Evolutionary conservation across 805 yeast genomes (phyloP).

Genomic region (Teunomyces funiuensis): DNA sequence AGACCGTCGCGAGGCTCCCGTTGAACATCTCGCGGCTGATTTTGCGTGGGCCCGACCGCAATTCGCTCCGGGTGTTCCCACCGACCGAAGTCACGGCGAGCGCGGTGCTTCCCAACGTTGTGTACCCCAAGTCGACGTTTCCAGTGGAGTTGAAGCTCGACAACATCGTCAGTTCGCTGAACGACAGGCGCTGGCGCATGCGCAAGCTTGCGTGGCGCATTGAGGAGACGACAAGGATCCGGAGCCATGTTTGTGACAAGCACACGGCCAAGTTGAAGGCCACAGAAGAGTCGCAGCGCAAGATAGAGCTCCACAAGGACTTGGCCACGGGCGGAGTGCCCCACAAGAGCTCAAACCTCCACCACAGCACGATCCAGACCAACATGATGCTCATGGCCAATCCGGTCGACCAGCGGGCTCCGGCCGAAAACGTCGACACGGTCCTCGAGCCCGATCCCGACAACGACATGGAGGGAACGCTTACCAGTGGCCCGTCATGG

Average conservation of each 20-base stretch:
- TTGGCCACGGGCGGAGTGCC: constrained; percentile 5
- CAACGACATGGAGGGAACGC: constrained; percentile 16
- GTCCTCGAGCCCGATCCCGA: constrained; percentile 13
- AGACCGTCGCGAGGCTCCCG: constrained; percentile 53
- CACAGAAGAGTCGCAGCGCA: constrained; percentile 39
- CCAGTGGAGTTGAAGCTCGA: constrained; percentile 82
- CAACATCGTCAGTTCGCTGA: constrained; percentile 53
- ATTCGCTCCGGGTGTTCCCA: constrained; percentile 88
- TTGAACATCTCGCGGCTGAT: constrained; percentile 75
- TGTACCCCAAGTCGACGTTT: constrained; percentile 84
- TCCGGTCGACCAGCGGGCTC: not conserved
- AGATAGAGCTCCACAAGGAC: constrained; percentile 11
- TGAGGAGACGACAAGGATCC: constrained; percentile 74
- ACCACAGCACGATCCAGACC: constrained; percentile 32
- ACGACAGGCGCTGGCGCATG: constrained; percentile 84
- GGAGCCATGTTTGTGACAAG: constrained; percentile 54
- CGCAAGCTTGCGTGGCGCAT: constrained; percentile 85
- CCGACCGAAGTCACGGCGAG: constrained; percentile 90
- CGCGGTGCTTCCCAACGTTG: constrained; percentile 83
- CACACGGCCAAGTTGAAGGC: constrained; percentile 54
- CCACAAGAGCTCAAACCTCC: constrained; percentile 16
- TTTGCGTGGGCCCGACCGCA: constrained; percentile 77
- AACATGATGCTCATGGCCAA: constrained; percentile 14
- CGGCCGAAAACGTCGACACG: constrained; percentile 2
- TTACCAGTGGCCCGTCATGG: constrained; percentile 17